Evolutionary conservation across 2,329 filamentous ascomycete genomes (phyloP).

Genomic region (Colletotrichum camelliae): DNA sequence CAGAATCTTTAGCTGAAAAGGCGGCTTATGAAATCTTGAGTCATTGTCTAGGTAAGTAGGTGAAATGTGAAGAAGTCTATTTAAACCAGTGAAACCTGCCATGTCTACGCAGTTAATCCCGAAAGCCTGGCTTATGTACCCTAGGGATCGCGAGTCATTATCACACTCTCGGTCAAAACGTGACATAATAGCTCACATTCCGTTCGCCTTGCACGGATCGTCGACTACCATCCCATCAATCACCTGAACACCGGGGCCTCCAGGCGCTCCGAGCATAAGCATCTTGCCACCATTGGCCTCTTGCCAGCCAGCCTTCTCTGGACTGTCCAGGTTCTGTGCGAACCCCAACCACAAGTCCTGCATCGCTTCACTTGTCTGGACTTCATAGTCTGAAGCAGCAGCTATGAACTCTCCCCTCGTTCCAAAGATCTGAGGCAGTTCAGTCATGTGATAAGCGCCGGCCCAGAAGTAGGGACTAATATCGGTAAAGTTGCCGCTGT

Average conservation of each 20-base stretch:
- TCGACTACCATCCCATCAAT: neutral
- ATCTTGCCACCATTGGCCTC: neutral
- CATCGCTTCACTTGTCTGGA: neutral
- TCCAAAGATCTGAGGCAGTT: conserved; percentile 35
- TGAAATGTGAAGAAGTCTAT: neutral
- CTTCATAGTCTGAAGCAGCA: neutral
- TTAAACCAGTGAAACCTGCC: neutral
- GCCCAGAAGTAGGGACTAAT: conserved; percentile 26
- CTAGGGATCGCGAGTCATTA: neutral
- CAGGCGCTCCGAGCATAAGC: neutral
- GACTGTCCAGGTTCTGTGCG: neutral
- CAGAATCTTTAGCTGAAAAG: too few relatives aligned
- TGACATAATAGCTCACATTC: neutral
- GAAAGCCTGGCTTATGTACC: neutral
- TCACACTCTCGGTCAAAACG: fast-evolving
- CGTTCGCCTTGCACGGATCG: neutral
- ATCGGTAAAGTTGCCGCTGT: conserved; percentile 32
- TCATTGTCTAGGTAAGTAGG: neutral
- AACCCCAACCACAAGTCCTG: neutral
- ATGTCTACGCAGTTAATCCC: neutral
- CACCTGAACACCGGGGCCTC: neutral
- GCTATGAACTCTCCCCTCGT: conserved; percentile 19
- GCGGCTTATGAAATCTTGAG: too few relatives aligned
- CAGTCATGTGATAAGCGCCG: conserved; percentile 31
- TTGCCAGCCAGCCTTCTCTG: neutral